These are phyloP conservation scores for Lasiodiplodia gonubiensis DNA, from an alignment of 2,329 filamentous ascomycete species.

Conservation along the genomic window DNA sequence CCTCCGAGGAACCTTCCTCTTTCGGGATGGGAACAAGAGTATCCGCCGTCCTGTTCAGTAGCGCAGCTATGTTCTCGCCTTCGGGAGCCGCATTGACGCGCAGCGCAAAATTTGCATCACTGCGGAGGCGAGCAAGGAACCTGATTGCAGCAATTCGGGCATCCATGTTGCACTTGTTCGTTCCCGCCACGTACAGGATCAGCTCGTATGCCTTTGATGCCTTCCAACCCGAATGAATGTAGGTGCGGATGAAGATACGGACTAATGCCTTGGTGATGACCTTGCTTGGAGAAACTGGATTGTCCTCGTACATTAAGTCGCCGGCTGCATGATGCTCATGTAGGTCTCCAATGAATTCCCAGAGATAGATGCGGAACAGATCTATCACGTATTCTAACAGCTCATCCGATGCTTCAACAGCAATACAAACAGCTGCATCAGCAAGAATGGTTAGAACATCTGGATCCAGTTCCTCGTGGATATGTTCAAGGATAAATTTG, in stretches of 20 bases:
- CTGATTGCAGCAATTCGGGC: conserved; percentile 47
- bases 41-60: conserved; percentile 69
- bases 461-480: conserved; percentile 68
- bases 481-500: conserved; percentile 64
- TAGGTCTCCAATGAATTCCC: conserved; percentile 36
- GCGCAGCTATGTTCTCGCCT: conserved; percentile 72
- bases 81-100: conserved; percentile 74
- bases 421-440: conserved; percentile 68
- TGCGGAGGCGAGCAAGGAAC: conserved; percentile 76
- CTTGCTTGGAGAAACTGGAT: conserved; percentile 63
- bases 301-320: conserved; percentile 30
- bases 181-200: conserved; percentile 42
- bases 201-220: conserved; percentile 55
- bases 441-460: conserved; percentile 69
- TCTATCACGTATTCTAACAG: conserved; percentile 58
- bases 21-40: conserved; percentile 54
- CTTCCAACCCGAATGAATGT: conserved; percentile 71
- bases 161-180: conserved; percentile 42
- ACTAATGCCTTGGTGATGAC: conserved; percentile 74
- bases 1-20: conserved; percentile 34
- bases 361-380: conserved; percentile 51
- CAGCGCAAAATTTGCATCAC: conserved; percentile 79
- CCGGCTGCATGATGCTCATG: conserved; percentile 31
- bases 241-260: conserved; percentile 75
- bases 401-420: conserved; percentile 62